A percentile compares a stretch with the other conserved stretches of the same genome.
Conservation (phyloP, 2,329 filamentous ascomycete species). For the Aquanectria penicillioides region DNA sequence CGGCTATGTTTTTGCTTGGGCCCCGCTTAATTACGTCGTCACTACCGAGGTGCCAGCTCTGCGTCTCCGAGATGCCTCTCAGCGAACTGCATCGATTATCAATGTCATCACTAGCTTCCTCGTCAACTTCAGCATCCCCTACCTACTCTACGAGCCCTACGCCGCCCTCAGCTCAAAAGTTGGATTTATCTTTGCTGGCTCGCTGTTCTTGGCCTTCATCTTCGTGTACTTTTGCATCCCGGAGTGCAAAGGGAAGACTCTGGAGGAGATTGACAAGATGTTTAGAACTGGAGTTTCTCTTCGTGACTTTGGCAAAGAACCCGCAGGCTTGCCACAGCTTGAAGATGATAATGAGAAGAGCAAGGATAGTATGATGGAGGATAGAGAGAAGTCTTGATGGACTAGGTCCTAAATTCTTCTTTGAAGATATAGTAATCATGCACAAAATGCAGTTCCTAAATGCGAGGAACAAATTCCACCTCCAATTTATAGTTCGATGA, state of each 20-base stretch:
- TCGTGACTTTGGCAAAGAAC: not conserved
- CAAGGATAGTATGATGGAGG: too few relatives aligned
- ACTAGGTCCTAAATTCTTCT: too few relatives aligned
- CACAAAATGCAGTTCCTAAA: too few relatives aligned
- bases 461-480: too few relatives aligned
- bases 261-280: not conserved
- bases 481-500: too few relatives aligned
- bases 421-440: too few relatives aligned
- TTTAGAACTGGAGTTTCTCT: not conserved
- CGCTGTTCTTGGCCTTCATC: not conserved
- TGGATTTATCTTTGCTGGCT: not conserved
- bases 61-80: conserved; percentile 1
- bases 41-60: conserved; percentile 30
- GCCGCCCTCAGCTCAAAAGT: not conserved
- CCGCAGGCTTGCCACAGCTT: too few relatives aligned
- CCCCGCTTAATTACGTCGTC: conserved; percentile 27
- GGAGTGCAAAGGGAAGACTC: not conserved
- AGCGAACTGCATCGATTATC: not conserved
- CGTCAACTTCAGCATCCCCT: not conserved
- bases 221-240: not conserved
- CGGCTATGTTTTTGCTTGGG: conserved; percentile 21
- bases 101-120: not conserved
- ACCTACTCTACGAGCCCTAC: not conserved
- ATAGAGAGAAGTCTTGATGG: too few relatives aligned
- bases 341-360: too few relatives aligned